phyloP scores from a whole-genome alignment of 768 basidiomycete genomes.

The Leucosporidium scottii region DNA sequence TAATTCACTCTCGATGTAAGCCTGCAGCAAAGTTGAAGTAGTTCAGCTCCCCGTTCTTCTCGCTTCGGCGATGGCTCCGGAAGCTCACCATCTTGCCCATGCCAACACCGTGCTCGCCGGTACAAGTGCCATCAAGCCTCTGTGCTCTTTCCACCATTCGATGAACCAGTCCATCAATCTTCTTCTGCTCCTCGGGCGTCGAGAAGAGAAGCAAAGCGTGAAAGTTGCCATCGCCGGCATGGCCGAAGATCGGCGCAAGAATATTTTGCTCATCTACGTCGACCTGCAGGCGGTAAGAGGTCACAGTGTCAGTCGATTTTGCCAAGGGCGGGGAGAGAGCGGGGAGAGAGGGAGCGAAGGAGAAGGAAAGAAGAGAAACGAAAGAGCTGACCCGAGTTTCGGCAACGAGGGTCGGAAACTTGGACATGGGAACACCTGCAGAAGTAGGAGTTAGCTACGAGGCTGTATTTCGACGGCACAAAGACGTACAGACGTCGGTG shows the following conservation, averaged over 20 bases:
- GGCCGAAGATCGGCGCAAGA: constrained; percentile 52
- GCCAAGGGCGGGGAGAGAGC: no score
- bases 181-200: constrained; percentile 32
- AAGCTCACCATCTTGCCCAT: constrained; percentile 8
- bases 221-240: constrained; percentile 24
- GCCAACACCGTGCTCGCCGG: constrained; percentile 40
- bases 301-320: no score
- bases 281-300: constrained; percentile 1
- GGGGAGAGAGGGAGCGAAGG: no score
- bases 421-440: constrained; percentile 40
- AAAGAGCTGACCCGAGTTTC: constrained; percentile 54
- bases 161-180: constrained; percentile 33
- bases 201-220: constrained; percentile 36
- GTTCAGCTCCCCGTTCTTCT: neutral
- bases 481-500: constrained; percentile 30
- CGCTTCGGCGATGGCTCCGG: neutral
- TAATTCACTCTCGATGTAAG: constrained; percentile 72
- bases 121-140: constrained; percentile 46
- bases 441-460: neutral
- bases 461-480: constrained; percentile 44
- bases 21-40: constrained; percentile 26
- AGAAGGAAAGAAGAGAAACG: neutral
- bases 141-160: constrained; percentile 45
- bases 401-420: constrained; percentile 45
- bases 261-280: constrained; percentile 24